Percentiles rank a stretch among this genome's conserved stretches.
phyloP scores from a whole-genome alignment of 192 early-diverging fungal species.

The Rhizophagus clarus region DNA sequence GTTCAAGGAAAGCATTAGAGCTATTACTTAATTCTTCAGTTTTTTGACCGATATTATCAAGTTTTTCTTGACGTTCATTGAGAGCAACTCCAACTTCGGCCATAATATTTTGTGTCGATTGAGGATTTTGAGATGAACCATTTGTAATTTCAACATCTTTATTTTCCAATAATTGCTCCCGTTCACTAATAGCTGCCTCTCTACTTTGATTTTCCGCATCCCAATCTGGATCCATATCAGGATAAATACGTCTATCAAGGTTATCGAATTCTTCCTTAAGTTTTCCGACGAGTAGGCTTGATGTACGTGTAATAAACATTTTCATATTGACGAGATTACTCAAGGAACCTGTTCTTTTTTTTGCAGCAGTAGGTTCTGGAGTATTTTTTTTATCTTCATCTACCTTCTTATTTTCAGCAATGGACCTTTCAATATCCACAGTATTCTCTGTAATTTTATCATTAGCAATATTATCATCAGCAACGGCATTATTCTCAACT shows the following conservation, averaged over 20 bases:
- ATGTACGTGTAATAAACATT: background rate
- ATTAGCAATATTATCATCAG: background rate
- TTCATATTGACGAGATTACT: background rate
- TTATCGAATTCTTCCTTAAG: conserved; percentile 12
- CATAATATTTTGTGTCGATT: conserved; percentile 19
- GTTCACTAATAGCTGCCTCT: background rate
- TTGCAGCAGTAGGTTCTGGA: background rate
- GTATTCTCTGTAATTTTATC: background rate
- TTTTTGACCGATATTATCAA: conserved; percentile 59
- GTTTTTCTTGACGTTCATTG: conserved; percentile 69
- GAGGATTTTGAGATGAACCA: background rate
- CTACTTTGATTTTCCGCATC: background rate
- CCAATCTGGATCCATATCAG: background rate
- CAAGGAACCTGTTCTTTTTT: background rate
- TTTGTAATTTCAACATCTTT: background rate
- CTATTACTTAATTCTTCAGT: conserved; percentile 58
- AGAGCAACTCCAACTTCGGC: conserved; percentile 40
- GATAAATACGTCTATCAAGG: conserved; percentile 1
- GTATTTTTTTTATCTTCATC: background rate
- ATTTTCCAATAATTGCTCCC: background rate
- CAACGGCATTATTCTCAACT: background rate
- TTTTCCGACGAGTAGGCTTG: background rate
- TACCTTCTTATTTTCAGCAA: background rate
- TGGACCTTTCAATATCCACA: background rate
- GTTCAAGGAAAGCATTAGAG: conserved; percentile 56